These are phyloP conservation scores for Fusarium torulosum DNA, from an alignment of 2,329 filamentous ascomycete genomes.

Conservation along the genomic window DNA sequence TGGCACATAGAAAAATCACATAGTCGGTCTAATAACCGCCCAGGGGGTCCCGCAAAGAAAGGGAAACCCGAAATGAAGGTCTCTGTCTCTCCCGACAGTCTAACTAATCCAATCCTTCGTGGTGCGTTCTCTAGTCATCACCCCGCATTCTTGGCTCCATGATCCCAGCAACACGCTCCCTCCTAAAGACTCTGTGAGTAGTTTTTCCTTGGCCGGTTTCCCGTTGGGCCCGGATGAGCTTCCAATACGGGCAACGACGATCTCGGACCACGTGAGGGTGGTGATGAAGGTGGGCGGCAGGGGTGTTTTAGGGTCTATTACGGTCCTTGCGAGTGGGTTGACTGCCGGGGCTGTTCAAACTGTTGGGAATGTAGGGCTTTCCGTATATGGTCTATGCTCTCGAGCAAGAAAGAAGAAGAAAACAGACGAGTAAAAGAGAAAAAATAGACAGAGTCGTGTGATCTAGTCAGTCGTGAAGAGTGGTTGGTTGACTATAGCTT, in stretches of 20 bases:
- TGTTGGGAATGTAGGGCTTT: conserved; percentile 27
- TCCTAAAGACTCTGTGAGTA: not conserved
- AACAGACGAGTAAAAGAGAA: not conserved
- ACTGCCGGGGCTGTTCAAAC: conserved; percentile 14
- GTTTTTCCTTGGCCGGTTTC: conserved; percentile 31
- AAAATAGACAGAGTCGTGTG: conserved; percentile 1
- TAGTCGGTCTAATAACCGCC: conserved; percentile 26
- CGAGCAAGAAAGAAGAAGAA: not conserved
- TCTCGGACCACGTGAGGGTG: conserved; percentile 39
- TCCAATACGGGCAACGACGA: conserved; percentile 43
- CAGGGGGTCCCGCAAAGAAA: not conserved
- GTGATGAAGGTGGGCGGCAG: conserved; percentile 12
- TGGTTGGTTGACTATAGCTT: conserved; percentile 7
- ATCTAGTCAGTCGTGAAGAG: conserved; percentile 2
- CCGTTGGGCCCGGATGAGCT: conserved; percentile 41
- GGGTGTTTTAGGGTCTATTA: conserved; percentile 23
- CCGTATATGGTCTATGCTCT: not conserved
- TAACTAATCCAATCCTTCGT: no score
- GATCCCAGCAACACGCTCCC: conserved; percentile 17
- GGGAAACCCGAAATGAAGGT: conserved; percentile 15
- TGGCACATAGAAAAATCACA: conserved; percentile 5
- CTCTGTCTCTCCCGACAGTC: not conserved
- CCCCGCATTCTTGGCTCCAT: conserved; percentile 36
- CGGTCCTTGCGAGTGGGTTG: conserved; percentile 8
- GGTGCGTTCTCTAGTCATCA: conserved; percentile 6